A percentile compares a stretch with the other conserved stretches of the same genome.
phyloP scores from a whole-genome alignment of 2,329 filamentous ascomycete species.

The Pseudogymnoascus verrucosus region DNA sequence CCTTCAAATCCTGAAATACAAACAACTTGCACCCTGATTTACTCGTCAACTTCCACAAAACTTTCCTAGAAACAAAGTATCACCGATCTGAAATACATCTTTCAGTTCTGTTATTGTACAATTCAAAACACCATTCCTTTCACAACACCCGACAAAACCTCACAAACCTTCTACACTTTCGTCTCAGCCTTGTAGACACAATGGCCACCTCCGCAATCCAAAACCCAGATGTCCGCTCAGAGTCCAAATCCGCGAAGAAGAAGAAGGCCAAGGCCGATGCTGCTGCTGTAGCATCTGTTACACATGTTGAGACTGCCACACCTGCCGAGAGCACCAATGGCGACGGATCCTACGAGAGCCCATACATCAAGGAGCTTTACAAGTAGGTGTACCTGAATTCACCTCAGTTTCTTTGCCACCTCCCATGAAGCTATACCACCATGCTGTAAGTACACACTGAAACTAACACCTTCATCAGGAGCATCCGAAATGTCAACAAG shows the following conservation, averaged over 20 bases:
- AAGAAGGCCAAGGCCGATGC: slow-evolving; percentile 53
- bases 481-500: slow-evolving; percentile 86
- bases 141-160: not conserved
- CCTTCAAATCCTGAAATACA: slow-evolving; percentile 6
- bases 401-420: not conserved
- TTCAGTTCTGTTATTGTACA: slow-evolving; percentile 5
- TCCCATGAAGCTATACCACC: slow-evolving; percentile 11
- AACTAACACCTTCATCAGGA: slow-evolving; percentile 44
- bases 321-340: slow-evolving; percentile 28
- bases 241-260: slow-evolving; percentile 61
- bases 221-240: slow-evolving; percentile 52
- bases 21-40: slow-evolving; percentile 6
- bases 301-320: slow-evolving; percentile 36
- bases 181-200: slow-evolving; percentile 16
- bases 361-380: slow-evolving; percentile 79
- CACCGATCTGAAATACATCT: not conserved
- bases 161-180: not conserved
- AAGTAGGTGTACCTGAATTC: slow-evolving; percentile 55
- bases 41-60: not conserved
- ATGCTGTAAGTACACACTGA: not conserved
- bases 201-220: slow-evolving; percentile 60
- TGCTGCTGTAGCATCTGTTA: slow-evolving; percentile 40
- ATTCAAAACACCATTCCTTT: not conserved
- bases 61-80: not conserved
- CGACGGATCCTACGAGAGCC: slow-evolving; percentile 60